These are phyloP conservation scores for Wickerhamiella brachini DNA, from an alignment of 805 yeast genomes.

Conservation along the genomic window DNA sequence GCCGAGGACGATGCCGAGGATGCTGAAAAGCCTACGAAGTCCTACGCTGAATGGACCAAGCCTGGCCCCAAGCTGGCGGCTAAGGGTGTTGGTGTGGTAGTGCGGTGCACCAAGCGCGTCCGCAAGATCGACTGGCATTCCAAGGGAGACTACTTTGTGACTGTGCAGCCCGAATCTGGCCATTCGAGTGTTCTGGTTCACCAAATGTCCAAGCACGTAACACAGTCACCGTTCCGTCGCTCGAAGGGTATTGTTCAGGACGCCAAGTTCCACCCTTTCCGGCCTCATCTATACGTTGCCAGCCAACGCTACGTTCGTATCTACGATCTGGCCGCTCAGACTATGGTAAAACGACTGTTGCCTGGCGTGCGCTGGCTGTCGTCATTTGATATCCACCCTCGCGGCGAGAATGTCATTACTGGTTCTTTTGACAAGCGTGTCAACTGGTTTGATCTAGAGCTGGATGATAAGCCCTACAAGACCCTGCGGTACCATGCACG, in stretches of 20 bases:
- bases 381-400: conserved; percentile 82
- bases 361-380: conserved; percentile 97
- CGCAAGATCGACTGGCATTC: conserved; percentile 90
- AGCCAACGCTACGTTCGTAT: conserved; percentile 86
- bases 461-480: conserved; percentile 81
- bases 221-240: conserved; percentile 91
- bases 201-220: conserved; percentile 83
- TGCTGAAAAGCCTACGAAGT: conserved; percentile 20
- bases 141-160: conserved; percentile 91
- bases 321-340: conserved; percentile 81
- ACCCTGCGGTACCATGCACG: conserved; percentile 87
- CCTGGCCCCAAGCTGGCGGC: conserved; percentile 50
- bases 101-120: conserved; percentile 50
- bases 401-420: conserved; percentile 88
- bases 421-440: conserved; percentile 91
- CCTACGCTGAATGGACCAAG: conserved; percentile 59
- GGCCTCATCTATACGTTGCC: conserved; percentile 86
- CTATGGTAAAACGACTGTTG: conserved; percentile 63
- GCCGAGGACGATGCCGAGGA: conserved; percentile 26
- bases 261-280: conserved; percentile 92
- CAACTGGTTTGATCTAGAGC: conserved; percentile 93
- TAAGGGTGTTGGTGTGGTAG: conserved; percentile 58
- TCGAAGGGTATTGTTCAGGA: conserved; percentile 90
- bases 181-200: conserved; percentile 84
- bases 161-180: conserved; percentile 89